These are phyloP conservation scores for Vanrija sp. DNA, from an alignment of 1,284 basidiomycete species.

Conservation along the genomic window DNA sequence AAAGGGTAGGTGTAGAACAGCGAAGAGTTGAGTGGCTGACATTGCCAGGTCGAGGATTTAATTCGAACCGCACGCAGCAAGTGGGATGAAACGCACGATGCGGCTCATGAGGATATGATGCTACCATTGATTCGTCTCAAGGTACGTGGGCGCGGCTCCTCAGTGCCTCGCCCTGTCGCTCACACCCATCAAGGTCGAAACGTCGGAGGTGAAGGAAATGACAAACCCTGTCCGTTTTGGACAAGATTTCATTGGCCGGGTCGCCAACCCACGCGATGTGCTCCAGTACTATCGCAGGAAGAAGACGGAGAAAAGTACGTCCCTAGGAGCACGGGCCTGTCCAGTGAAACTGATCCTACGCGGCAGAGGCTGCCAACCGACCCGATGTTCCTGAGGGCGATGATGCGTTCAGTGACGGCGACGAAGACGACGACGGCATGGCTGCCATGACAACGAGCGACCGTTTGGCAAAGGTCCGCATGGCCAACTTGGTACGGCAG, in stretches of 20 bases:
- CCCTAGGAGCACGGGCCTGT: not conserved
- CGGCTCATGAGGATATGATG: slow-evolving; percentile 60
- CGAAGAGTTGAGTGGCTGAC: slow-evolving; percentile 3
- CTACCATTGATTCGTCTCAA: slow-evolving; percentile 86
- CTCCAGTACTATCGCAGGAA: slow-evolving; percentile 85
- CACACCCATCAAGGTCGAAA: slow-evolving; percentile 66
- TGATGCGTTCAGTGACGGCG: slow-evolving; percentile 60
- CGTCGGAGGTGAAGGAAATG: slow-evolving; percentile 79
- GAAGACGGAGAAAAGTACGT: slow-evolving; percentile 52
- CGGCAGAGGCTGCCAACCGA: slow-evolving; percentile 36
- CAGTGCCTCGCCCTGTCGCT: not conserved
- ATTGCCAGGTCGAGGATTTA: slow-evolving; percentile 66
- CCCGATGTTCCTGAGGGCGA: slow-evolving; percentile 48
- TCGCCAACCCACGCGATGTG: slow-evolving; percentile 92
- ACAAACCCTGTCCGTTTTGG: slow-evolving; percentile 96
- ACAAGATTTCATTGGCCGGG: slow-evolving; percentile 83
- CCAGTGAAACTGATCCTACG: not conserved
- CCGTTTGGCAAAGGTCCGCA: slow-evolving; percentile 47
- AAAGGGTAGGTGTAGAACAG: slow-evolving; percentile 55
- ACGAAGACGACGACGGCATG: slow-evolving; percentile 60
- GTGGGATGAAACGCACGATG: slow-evolving; percentile 73
- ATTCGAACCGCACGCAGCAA: slow-evolving; percentile 69
- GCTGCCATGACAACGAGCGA: slow-evolving; percentile 40
- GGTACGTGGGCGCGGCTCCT: slow-evolving; percentile 48
- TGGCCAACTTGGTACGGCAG: slow-evolving; percentile 68